A percentile compares a stretch with the other conserved stretches of the same genome.
Conservation (phyloP, 192 early-diverging fungal species). For the Cladochytrium replicatum region DNA sequence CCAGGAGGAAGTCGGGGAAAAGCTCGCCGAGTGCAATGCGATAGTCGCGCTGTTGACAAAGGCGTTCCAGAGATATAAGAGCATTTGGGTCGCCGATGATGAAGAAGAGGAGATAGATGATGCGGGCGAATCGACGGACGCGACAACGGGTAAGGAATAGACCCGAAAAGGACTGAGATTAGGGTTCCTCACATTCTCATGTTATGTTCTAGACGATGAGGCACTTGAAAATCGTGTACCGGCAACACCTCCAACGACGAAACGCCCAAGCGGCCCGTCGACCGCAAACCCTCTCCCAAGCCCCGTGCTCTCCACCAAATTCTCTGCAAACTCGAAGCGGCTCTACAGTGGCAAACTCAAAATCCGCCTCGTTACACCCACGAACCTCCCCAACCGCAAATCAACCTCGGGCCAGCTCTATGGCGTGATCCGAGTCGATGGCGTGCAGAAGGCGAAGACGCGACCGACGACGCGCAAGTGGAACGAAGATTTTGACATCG, state of each 20-base stretch:
- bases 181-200: constrained; percentile 11
- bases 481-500: constrained; percentile 78
- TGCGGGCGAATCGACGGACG: not conserved
- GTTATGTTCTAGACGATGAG: too few relatives aligned
- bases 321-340: not conserved
- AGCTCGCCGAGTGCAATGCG: constrained; percentile 32
- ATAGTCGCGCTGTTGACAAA: constrained; percentile 33
- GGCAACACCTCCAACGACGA: constrained; percentile 3
- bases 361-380: constrained; percentile 22
- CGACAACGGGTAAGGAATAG: not conserved
- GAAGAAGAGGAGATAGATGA: constrained; percentile 47
- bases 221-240: too few relatives aligned
- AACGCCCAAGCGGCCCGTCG: not conserved
- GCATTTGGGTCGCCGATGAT: constrained; percentile 68
- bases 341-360: constrained; percentile 24
- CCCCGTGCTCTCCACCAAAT: not conserved
- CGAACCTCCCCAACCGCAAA: constrained; percentile 36
- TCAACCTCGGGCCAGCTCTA: constrained; percentile 53
- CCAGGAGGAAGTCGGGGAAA: constrained; percentile 27
- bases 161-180: constrained; percentile 7
- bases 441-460: constrained; percentile 64
- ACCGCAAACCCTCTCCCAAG: not conserved
- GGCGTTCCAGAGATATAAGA: constrained; percentile 71
- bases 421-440: constrained; percentile 76
- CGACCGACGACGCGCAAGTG: constrained; percentile 60